phyloP scores from a whole-genome alignment of 179 eudicot species.

The Gypsophila paniculata region DNA sequence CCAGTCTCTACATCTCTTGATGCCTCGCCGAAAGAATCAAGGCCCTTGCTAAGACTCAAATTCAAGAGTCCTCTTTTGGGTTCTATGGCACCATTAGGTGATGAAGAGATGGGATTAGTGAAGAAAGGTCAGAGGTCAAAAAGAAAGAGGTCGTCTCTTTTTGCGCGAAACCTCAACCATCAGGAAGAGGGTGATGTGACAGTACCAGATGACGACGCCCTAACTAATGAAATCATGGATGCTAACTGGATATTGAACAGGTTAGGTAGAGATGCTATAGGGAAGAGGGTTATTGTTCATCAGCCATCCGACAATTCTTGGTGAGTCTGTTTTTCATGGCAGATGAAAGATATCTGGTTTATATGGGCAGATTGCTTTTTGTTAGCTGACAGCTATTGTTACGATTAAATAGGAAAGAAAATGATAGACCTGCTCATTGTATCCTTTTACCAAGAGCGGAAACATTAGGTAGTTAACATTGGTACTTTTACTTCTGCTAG shows the following conservation, averaged over 20 bases:
- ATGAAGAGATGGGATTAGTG: constrained; percentile 63
- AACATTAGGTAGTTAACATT: too few relatives aligned
- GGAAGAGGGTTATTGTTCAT: constrained; percentile 90
- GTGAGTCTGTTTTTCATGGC: constrained; percentile 35
- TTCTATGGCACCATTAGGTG: constrained; percentile 50
- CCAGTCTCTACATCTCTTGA: constrained; percentile 33
- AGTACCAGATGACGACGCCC: constrained; percentile 32
- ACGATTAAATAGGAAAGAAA: neutral
- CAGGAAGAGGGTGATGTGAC: constrained; percentile 37
- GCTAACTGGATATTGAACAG: constrained; percentile 82
- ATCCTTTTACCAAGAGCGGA: neutral
- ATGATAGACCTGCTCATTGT: neutral
- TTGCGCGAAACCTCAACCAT: constrained; percentile 36
- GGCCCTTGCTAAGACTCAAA: constrained; percentile 72
- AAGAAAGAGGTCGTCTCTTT: constrained; percentile 60
- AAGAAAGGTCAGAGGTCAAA: constrained; percentile 85
- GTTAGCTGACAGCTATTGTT: neutral
- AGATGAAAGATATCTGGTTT: neutral
- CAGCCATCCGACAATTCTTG: constrained; percentile 77
- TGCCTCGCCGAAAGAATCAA: constrained; percentile 51
- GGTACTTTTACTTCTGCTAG: too few relatives aligned
- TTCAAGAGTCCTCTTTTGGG: constrained; percentile 55
- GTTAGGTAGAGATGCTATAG: constrained; percentile 85
- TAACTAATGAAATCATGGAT: constrained; percentile 59
- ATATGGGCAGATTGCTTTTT: neutral